Percentiles rank a stretch among this genome's conserved stretches.
Evolutionary conservation across 1,284 basidiomycete genomes (phyloP).

Genomic region (Naganishia sp.): DNA sequence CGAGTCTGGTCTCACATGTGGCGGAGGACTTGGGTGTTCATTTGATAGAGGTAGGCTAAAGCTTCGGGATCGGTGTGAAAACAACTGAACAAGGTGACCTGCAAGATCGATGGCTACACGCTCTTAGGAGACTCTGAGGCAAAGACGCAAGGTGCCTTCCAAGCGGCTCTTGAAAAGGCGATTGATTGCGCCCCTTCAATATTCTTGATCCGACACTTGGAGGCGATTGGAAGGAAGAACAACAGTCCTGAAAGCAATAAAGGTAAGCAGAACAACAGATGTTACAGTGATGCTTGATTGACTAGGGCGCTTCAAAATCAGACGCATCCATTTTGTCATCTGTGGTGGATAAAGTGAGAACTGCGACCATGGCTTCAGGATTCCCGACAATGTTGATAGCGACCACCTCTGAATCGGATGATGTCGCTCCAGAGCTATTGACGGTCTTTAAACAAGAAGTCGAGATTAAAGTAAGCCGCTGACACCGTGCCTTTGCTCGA

Average conservation of each 20-base stretch:
- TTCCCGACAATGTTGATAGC: slow-evolving; percentile 73
- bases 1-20: slow-evolving; percentile 46
- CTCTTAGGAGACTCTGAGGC: slow-evolving; percentile 76
- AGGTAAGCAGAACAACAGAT: slow-evolving; percentile 56
- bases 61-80: not conserved
- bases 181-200: slow-evolving; percentile 80
- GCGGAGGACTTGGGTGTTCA: slow-evolving; percentile 60
- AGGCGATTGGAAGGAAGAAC: slow-evolving; percentile 75
- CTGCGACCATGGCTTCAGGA: slow-evolving; percentile 54
- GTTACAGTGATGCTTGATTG: slow-evolving; percentile 56
- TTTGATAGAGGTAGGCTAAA: slow-evolving; percentile 67
- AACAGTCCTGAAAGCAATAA: slow-evolving; percentile 68
- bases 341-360: slow-evolving; percentile 57
- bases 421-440: slow-evolving; percentile 67
- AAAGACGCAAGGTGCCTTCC: slow-evolving; percentile 75
- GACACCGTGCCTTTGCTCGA: too few relatives aligned
- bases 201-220: slow-evolving; percentile 77
- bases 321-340: slow-evolving; percentile 54
- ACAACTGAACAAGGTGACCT: slow-evolving; percentile 6
- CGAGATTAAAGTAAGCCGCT: slow-evolving; percentile 63
- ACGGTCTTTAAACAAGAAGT: slow-evolving; percentile 88
- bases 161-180: slow-evolving; percentile 77
- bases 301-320: slow-evolving; percentile 63
- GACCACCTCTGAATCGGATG: slow-evolving; percentile 70
- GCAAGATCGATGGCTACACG: slow-evolving; percentile 81